Evolutionary conservation across 2,329 filamentous ascomycete genomes (phyloP).

Genomic region (Cephalotrichum gorgonifer): DNA sequence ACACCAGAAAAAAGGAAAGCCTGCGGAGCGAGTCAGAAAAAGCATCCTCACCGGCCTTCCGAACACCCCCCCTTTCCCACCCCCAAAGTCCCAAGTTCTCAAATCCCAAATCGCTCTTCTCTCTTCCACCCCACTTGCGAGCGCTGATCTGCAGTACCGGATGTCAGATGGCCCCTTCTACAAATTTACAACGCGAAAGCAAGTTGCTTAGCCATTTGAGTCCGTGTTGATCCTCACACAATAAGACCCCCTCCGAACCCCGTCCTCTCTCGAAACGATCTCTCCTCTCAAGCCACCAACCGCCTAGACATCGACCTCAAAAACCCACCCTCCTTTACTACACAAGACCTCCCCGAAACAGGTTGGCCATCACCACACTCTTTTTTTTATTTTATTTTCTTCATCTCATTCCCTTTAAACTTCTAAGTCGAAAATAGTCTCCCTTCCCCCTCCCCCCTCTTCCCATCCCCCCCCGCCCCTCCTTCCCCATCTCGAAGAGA

Average conservation of each 20-base stretch:
- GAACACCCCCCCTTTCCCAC: too few relatives aligned
- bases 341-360: not conserved
- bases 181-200: not conserved
- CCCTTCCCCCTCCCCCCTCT: not conserved
- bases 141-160: not conserved
- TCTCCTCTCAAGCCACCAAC: not conserved
- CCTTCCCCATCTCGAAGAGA: too few relatives aligned
- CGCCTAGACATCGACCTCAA: not conserved
- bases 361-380: not conserved
- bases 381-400: not conserved
- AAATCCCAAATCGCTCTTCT: not conserved
- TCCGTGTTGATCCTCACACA: not conserved
- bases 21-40: not conserved
- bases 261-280: not conserved
- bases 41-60: too few relatives aligned
- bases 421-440: not conserved
- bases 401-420: not conserved
- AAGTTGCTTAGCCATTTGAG: not conserved
- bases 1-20: not conserved
- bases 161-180: too few relatives aligned
- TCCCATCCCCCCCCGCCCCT: conserved; percentile 8
- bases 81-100: too few relatives aligned
- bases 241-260: not conserved
- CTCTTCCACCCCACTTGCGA: not conserved
- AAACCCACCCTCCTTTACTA: not conserved